A percentile compares a stretch with the other conserved stretches of the same genome.
Evolutionary conservation across 1,139 yeast genomes (phyloP).

Genomic region (Diutina catenulata): DNA sequence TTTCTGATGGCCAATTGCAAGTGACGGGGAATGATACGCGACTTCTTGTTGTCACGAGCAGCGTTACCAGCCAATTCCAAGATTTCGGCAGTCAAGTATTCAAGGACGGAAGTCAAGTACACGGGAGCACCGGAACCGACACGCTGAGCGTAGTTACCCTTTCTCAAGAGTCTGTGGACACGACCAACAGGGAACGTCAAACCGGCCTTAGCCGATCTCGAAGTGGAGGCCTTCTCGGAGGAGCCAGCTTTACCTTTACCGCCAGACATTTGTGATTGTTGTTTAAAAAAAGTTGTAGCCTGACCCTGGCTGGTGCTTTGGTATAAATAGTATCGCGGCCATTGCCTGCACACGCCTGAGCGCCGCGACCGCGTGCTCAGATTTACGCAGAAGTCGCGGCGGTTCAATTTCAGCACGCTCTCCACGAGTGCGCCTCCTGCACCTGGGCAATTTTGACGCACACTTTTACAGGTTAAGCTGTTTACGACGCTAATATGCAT

Average conservation of each 20-base stretch:
- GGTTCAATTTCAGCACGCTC: too few species aligned
- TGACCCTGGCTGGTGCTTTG: too few species aligned
- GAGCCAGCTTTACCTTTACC: constrained; percentile 98
- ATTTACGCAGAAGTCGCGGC: too few species aligned
- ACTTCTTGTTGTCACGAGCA: constrained; percentile 96
- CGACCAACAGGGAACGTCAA: constrained; percentile 99
- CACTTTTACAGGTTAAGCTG: too few species aligned
- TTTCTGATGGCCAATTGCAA: constrained; percentile 97
- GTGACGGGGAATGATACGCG: constrained; percentile 98
- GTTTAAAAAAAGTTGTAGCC: constrained; percentile 1
- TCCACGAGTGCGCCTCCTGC: too few species aligned
- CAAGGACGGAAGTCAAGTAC: constrained; percentile 91
- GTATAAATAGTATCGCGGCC: too few species aligned
- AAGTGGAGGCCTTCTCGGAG: constrained; percentile 86
- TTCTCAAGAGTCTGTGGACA: constrained; percentile 93
- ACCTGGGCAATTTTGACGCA: too few species aligned
- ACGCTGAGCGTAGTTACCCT: constrained; percentile 98
- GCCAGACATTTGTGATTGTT: constrained; percentile 63
- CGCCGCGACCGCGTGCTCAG: too few species aligned
- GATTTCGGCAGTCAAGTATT: constrained; percentile 94
- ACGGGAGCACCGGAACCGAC: constrained; percentile 98
- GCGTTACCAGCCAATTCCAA: constrained; percentile 98
- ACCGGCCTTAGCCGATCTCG: constrained; percentile 98
- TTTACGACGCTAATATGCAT: too few species aligned
- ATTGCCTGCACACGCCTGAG: too few species aligned